Evolutionary conservation across 345 rosid species (phyloP), one percentile per base, ranked within the genome.

Genomic region (Carallia brachiata): DNA sequence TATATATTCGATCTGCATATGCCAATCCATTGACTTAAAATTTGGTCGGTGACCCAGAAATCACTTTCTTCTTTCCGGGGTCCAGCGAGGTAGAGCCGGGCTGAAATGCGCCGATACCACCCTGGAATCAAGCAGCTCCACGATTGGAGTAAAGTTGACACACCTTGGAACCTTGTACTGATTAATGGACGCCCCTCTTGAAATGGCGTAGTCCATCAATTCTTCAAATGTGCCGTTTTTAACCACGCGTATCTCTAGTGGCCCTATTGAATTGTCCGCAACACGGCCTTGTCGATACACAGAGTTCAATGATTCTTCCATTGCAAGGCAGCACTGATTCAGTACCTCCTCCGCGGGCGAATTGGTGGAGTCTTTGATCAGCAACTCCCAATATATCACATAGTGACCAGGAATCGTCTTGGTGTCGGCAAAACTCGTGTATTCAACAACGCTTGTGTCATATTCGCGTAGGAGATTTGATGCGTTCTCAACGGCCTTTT

Each of bases 121-220:
- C 68, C 85, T 82, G 7, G 82, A 82, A 67, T 82, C 82, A 13
- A 82, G 82, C 48, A 82, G 63, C 52, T 82, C 85, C 65, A 82
- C 61, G 18, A 82, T 82, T 7, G 85, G 85, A 15, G 80, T 70
- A 66, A 73, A 82, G 52, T 70, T 78, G 31, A 82, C 82, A 67
- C 85, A 82, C 66, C 85, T 70, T 6, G 85, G 85, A 6, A 72
- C 78, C 63, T 82, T 82, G 39, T 82, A 82, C 78, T 82, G 85
- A 66, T 82, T 82, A 19, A 82, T 82, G 5, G 85, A 82, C 15
- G 85, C 85, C 10, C 85, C 85, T 61, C 80, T 72, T 9, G 82
- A 78, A 9, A 82, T 82, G 13, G 85, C 82, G 40, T 82, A 82
- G 31, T 82, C 85, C 85, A 82, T 82, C 9, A 82, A 68, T 61